Evolutionary conservation across 1,284 basidiomycete species (phyloP), one percentile per base, ranked within the genome.

Genomic region (Leccinum griseonigrum): DNA sequence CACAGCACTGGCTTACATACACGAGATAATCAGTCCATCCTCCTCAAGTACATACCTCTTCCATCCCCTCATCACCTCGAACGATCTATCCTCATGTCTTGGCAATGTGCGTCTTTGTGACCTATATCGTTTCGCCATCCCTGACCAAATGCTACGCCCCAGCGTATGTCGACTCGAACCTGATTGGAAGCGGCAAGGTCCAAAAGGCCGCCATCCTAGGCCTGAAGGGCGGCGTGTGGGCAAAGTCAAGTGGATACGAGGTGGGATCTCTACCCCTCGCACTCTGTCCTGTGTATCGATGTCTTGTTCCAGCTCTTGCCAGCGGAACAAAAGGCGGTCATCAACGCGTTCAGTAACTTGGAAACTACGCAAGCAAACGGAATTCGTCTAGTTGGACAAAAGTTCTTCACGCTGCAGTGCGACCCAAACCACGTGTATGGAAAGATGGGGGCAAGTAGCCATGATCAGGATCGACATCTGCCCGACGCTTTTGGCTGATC

Each of bases 81-180:
- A 58, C 51, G 52, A 62, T 68, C 67, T 14, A 48, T 55, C 31
- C 26, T 58, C 51, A 73, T 73, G 72, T 76, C 72, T 57, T 73
- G 72, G 72, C 72, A 73, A 75, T 29, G 72, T 73, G 8, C 22
- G 13, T 3, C 2, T 5, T 38, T n/a, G 16, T n/a, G 16, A 32
- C 22, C 1, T 14, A 11, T 2, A 46, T 36, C 3, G 9, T 9
- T 1, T 1, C 10, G 5, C 0, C 10, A 2, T 10, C 10, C 26
- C n/a, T 48, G 16, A 3, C 63, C 58, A 61, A 38, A 64, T 54
- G 3, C 3, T 3, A 48, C 13, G 29, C 46, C 61, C 29, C 71
- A 95, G 94, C 79, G 62, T 97, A 97, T 81, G 92, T 97, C 75
- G 94, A 98, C 78, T 78, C 77, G 69, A 91, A 96, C 76, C 88